Base-by-base conservation (phyloP, 2,329 filamentous ascomycete species). In the Penicillium sp. region DNA sequence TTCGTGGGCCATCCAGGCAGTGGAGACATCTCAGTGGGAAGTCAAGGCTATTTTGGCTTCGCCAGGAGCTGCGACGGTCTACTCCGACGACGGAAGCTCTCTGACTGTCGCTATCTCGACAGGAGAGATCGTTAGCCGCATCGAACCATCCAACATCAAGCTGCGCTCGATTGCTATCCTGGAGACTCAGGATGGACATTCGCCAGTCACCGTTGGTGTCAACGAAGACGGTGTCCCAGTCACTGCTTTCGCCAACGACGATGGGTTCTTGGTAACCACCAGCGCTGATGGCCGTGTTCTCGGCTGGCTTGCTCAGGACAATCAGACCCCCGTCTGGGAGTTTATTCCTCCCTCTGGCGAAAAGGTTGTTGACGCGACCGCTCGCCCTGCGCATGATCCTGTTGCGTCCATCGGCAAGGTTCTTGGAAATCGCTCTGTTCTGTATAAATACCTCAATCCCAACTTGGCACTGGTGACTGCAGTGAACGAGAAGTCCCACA, bases 381-480 rank as follows among this genome's bases (percentile, higher is more conserved):
- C 86, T 16, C 83, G 87, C 44, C 86, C 90, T 9, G 69, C 82
- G 2, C 88, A 93, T 60, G 92, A 99, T 64, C 91, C 91, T 0
- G 86, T 97, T 44, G 93, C 94, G 3, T 97, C 94, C 0, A 96
- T 99, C 63, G 94, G 94, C 9, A 91, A 90, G 55, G 94, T 97
- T 1, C 83, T 99, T 19, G 92, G 91, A 26, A 89, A 99, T 67
- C 85, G 94, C 40, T 87, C 86, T n/a, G 94, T 99, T 44, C 83
- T 93, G 59, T 99, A 99, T 84, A 99, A 99, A 76, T 97, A 97
- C 70, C 78, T 99, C 38, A 96, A 95, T 75, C 85, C 90, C 0
- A 97, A 96, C 73, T 82, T 90, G 7, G 79, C 91, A 2, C 81
- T 97, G 0, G 79, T 96, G 42, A 89, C 89, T 1, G 81, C 89